Base-by-base conservation (phyloP, 768 basidiomycete species). In the Zangia roseola region DNA sequence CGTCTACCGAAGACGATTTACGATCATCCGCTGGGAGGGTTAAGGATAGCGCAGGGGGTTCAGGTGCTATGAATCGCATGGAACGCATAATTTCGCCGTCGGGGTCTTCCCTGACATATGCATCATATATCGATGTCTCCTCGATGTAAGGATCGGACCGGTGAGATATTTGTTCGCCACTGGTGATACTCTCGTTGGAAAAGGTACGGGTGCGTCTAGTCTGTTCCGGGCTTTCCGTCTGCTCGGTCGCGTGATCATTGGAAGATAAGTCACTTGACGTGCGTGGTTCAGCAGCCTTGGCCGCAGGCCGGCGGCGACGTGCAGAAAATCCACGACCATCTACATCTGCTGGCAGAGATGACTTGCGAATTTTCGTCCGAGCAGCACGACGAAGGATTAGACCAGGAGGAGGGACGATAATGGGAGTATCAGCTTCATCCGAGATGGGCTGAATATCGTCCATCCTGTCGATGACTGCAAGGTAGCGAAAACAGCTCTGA, bases 361-460 rank as follows among this genome's bases (percentile, higher is more conserved):
- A 75, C 71, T 98, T 99, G 30, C 95, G 86, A 58, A 98, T 97
- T 74, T 93, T 94, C 1, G 97, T 99, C 13, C 95, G 83, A 5
- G 93, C 93, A 10, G 93, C 82, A 31, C 97, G 87, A 19, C 93
- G 88, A 12, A 99, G 77, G 57, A 94, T 92, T 66, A 85, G 88
- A 7, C 90, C 90, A 1, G 91, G 92, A 21, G 84, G 87, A 38
- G 91, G 88, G 17, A 71, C 56, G 52, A 97, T 90, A 60, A 97
- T 89, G 20, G 94, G 94, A n/a, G 81, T 79, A 67, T 97, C 92
- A 5, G 83, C 84, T 57, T 92, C 91, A 52, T 93, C 92, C 9
- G 74, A 80, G 63, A 82, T 74, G 52, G 83, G 82, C 7, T 80
- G 72, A 54, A 85, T 77, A 54, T 82, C 75, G 59, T 88, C 86